These are phyloP conservation scores for Cyberlindnera mycetangii DNA, from an alignment of 805 yeast species.

Conservation along the genomic window DNA sequence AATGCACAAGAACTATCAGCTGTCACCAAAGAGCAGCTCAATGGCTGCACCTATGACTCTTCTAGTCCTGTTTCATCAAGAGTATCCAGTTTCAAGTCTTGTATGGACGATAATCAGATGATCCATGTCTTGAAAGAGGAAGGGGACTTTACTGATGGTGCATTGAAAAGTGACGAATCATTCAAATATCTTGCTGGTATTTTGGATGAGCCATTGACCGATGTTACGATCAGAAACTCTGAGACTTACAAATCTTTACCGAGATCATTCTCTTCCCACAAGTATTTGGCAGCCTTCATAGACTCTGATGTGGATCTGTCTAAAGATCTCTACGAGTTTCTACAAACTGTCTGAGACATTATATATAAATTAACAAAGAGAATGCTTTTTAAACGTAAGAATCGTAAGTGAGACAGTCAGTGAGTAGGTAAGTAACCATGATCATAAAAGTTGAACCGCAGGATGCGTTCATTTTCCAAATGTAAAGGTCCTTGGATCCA, in stretches of 20 bases:
- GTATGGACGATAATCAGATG: conserved; percentile 16
- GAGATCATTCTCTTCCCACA: conserved; percentile 33
- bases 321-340: conserved; percentile 19
- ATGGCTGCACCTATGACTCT: not conserved
- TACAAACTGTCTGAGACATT: conserved; percentile 9
- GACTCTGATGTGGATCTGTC: conserved; percentile 25
- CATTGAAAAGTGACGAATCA: conserved; percentile 35
- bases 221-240: conserved; percentile 12
- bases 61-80: not conserved
- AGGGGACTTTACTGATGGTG: not conserved
- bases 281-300: conserved; percentile 34
- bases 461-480: conserved; percentile 27
- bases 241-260: conserved; percentile 22
- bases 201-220: conserved; percentile 27
- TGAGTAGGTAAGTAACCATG: too few species aligned
- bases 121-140: conserved; percentile 2
- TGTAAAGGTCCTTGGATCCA: conserved; percentile 62
- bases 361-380: not conserved
- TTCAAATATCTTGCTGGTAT: conserved; percentile 42
- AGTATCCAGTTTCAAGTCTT: conserved; percentile 24
- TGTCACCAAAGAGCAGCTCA: not conserved
- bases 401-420: not conserved
- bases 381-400: not conserved
- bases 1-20: not conserved
- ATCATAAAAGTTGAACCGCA: conserved; percentile 1